Base-by-base conservation (phyloP, 2,329 filamentous ascomycete species). In the Dactylella cylindrospora region DNA sequence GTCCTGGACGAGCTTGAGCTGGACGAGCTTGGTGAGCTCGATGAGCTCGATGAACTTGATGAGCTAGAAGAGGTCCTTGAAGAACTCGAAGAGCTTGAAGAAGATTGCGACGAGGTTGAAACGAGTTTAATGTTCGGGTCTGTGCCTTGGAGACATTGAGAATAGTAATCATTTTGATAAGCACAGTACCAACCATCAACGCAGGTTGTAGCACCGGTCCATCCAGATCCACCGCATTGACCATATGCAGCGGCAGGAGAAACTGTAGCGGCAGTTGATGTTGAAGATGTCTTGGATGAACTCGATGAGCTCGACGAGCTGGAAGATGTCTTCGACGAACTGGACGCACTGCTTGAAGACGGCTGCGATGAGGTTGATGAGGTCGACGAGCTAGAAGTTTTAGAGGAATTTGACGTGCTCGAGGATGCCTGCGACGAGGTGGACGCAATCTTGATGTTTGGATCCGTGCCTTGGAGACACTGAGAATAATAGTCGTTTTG, bases 401-500 rank as follows among this genome's bases (percentile, higher is more conserved):
- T 66, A 6, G 65, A 66, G 4, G 66, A 59, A 2, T 20, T 46
- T 3, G 32, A 41, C 8, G 38, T 55, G 15, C 70, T 70, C 67
- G 71, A 15, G 65, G 59, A 10, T 68, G 71, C 2, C 70, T 62
- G 13, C 6, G 15, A 3, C 23, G 25, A 31, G 4, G 46, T 25
- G 25, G 25, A 13, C 2, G 47, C 38, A 9, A 47, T 65, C 0
- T 70, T 64, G 13, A 68, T 66, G 17, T 68, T 67, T 5, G 68
- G 68, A 19, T 28, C 28, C 6, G 49, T 19, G 12, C 49, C 36
- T 28, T 59, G 41, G 8, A 51, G 6, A n/a, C 43, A 62, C 17
- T 52, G 47, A 10, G 38, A 60, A 39, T 52, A 60, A 17, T 9
- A 51, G 3, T 51, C 47, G 23, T 51, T 51, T 17, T 36, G 29